Percentiles rank a stretch among this genome's conserved stretches.
Evolutionary conservation across 1,284 basidiomycete species (phyloP).

Genomic region (Puccinia polysora): DNA sequence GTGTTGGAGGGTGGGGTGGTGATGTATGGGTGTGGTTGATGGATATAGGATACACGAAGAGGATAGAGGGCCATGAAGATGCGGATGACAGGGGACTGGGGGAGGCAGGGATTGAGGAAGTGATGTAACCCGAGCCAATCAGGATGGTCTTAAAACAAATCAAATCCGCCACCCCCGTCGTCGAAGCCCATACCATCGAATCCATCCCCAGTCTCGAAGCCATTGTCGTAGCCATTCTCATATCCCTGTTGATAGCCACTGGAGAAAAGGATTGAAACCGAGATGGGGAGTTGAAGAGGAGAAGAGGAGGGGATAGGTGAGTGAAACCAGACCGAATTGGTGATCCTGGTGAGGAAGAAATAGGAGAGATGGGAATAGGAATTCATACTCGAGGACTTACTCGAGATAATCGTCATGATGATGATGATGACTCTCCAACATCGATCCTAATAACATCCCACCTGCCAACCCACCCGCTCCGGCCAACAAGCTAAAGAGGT

Average conservation of each 20-base stretch:
- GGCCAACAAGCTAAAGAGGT: slow-evolving; percentile 17
- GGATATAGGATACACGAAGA: too few species aligned
- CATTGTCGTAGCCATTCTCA: slow-evolving; percentile 33
- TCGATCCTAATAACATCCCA: slow-evolving; percentile 31
- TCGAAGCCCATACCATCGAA: slow-evolving; percentile 7
- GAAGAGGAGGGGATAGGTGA: too few species aligned
- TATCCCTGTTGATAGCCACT: slow-evolving; percentile 41
- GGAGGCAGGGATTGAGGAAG: too few species aligned
- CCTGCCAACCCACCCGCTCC: slow-evolving; percentile 27
- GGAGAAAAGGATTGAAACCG: not conserved
- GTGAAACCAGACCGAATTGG: too few species aligned
- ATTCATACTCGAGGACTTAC: not conserved
- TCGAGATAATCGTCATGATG: slow-evolving; percentile 14
- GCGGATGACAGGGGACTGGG: too few species aligned
- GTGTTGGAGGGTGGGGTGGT: too few species aligned
- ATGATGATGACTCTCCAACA: slow-evolving; percentile 29
- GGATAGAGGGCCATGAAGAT: too few species aligned
- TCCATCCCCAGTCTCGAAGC: slow-evolving; percentile 21
- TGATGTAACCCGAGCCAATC: too few species aligned
- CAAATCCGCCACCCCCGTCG: not conserved
- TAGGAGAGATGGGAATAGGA: too few species aligned
- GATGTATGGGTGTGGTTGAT: too few species aligned
- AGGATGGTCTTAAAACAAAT: too few species aligned
- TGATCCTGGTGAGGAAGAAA: too few species aligned
- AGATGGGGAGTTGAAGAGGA: not conserved